Conservation (phyloP, 495 filamentous ascomycete species). For the Trichoderma virens region DNA sequence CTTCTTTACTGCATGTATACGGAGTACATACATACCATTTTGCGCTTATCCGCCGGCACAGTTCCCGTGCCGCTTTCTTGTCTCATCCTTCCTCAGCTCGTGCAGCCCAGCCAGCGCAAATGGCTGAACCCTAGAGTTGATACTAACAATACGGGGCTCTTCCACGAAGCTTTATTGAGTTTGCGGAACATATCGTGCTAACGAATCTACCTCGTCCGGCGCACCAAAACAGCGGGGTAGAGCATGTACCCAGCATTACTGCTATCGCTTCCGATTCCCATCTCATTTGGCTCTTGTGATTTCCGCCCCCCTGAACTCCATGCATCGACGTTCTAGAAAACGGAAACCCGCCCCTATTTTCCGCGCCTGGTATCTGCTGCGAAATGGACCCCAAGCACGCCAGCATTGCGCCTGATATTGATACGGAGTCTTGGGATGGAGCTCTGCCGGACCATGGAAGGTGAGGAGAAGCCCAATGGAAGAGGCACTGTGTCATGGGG, state of each 20-base stretch:
- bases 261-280: not conserved
- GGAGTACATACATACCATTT: too few species aligned
- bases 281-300: not conserved
- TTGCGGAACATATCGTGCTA: not conserved
- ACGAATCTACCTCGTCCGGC: not conserved
- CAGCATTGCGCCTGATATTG: not conserved
- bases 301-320: not conserved
- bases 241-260: not conserved
- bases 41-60: too few species aligned
- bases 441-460: not conserved
- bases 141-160: too few species aligned
- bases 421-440: conserved; percentile 3
- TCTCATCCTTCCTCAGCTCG: too few species aligned
- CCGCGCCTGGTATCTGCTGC: not conserved
- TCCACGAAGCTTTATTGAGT: not conserved
- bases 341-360: not conserved
- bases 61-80: too few species aligned
- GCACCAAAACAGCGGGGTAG: not conserved
- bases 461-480: conserved; percentile 7
- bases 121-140: too few species aligned
- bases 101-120: too few species aligned
- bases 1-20: too few species aligned
- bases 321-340: conserved; percentile 2
- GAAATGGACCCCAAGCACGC: not conserved
- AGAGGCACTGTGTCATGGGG: not conserved